Evolutionary conservation across 73 alveolate species (phyloP).

Genomic region (Paraurostyla sp.): DNA sequence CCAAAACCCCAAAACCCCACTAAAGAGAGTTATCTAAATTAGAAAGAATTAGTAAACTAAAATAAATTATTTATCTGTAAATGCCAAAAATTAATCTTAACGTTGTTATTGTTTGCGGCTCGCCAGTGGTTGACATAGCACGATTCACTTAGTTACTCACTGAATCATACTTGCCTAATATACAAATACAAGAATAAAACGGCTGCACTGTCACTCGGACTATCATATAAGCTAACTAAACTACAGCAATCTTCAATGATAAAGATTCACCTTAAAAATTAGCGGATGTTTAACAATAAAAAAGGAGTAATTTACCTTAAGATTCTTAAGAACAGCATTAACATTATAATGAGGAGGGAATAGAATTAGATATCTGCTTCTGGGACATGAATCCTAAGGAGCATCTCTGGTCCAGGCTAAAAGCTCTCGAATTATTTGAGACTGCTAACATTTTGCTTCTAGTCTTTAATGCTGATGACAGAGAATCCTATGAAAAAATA

Average conservation of each 20-base stretch:
- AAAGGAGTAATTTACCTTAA: too few relatives aligned
- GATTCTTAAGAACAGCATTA: too few relatives aligned
- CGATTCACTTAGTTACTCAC: background rate
- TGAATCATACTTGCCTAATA: constrained; percentile 12
- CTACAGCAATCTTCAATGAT: too few relatives aligned
- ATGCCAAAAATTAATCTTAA: constrained; percentile 53
- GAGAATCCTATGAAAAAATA: constrained; percentile 19
- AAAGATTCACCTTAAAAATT: too few relatives aligned
- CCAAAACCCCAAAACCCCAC: too few relatives aligned
- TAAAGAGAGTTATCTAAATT: too few relatives aligned
- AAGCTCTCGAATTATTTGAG: constrained; percentile 1
- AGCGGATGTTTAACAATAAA: too few relatives aligned
- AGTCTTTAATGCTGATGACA: constrained; percentile 44
- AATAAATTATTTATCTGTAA: constrained; percentile 2
- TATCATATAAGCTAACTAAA: background rate
- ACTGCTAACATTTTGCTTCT: constrained; percentile 9
- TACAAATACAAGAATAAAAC: background rate
- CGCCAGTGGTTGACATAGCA: background rate
- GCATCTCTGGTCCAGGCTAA: constrained; percentile 43
- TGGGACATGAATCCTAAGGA: constrained; percentile 54
- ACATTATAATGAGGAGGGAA: too few relatives aligned
- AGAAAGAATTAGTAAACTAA: too few relatives aligned
- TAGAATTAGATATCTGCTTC: constrained; percentile 25
- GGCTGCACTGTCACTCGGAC: constrained; percentile 36
- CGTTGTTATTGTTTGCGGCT: constrained; percentile 40